Evolutionary conservation across 257 asterid species (phyloP).

Genomic region (Ligustrum vulgare): DNA sequence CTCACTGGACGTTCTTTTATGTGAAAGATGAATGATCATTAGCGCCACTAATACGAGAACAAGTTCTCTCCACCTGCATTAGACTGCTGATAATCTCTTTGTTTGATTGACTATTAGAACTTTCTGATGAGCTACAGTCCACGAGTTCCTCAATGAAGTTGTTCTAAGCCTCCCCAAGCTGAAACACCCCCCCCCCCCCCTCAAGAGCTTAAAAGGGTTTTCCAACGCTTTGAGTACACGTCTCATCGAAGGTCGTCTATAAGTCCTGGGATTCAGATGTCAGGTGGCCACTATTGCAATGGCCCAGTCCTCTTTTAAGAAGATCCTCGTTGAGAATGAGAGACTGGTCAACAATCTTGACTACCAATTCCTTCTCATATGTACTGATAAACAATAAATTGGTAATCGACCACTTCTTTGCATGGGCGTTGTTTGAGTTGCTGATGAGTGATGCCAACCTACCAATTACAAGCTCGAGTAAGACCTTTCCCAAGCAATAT

Average conservation of each 20-base stretch:
- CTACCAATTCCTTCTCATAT: conserved; percentile 46
- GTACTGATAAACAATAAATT: conserved; percentile 42
- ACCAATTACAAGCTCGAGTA: conserved; percentile 72
- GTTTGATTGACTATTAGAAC: conserved; percentile 37
- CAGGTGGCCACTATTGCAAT: conserved; percentile 67
- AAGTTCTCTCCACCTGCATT: conserved; percentile 43
- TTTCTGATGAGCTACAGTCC: conserved; percentile 64
- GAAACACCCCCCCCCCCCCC: too few species aligned
- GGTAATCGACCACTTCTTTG: conserved; percentile 51
- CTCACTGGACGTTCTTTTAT: conserved; percentile 57
- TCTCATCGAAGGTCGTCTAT: conserved; percentile 63
- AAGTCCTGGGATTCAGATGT: conserved; percentile 57
- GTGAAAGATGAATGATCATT: conserved; percentile 50
- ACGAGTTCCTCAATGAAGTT: conserved; percentile 43
- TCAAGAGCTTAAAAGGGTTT: too few species aligned
- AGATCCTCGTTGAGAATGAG: conserved; percentile 65
- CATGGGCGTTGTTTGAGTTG: conserved; percentile 34
- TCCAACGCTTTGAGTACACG: conserved; percentile 24
- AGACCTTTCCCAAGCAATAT: conserved; percentile 64
- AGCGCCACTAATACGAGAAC: conserved; percentile 60
- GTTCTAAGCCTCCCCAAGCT: not conserved
- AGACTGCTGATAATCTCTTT: conserved; percentile 42
- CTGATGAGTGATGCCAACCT: conserved; percentile 52
- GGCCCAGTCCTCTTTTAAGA: conserved; percentile 72
- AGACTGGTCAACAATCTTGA: conserved; percentile 54